Evolutionary conservation across 1,139 yeast species (phyloP), one percentile per base, ranked within the genome.

Genomic region (Zygoascus hellenicus): DNA sequence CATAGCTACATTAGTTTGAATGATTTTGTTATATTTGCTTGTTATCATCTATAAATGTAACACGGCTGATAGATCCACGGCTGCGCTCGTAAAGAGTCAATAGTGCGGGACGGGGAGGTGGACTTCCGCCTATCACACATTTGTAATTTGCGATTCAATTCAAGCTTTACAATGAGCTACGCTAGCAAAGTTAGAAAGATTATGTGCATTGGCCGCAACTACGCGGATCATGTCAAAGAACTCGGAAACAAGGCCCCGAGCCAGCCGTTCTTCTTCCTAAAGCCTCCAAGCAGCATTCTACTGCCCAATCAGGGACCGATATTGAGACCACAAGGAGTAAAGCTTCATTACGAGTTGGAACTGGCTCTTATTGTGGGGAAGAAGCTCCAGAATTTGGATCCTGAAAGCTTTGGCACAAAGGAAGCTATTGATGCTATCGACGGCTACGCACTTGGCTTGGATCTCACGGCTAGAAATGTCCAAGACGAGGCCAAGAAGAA

Each of bases 121-220:
- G 7, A 22, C 7, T 22, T 22, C n/a, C n/a, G n/a, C n/a, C n/a
- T n/a, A n/a, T n/a, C n/a, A n/a, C n/a, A n/a, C n/a, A n/a, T n/a
- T n/a, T n/a, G n/a, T n/a, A n/a, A n/a, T n/a, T n/a, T n/a, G n/a
- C n/a, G n/a, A n/a, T n/a, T n/a, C n/a, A n/a, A n/a, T n/a, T n/a
- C 17, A 36, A 22, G 7, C 32, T n/a, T 6, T 26, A 34, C 16
- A 15, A 43, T 43, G 46, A 35, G 40, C 11, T 43, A 33, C 26
- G 46, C 46, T 10, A 36, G 42, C 10, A 43, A 71, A 32, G 94
- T 94, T 2, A 75, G 84, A 42, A 92, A 92, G 69, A 80, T 90
- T 63, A 77, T 92, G 38, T 92, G 98, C 67, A 90, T 92, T 55
- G 98, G 98, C 43, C 83, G 99, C 57, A 92, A 92, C 68, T 92